A percentile compares a stretch with the other conserved stretches of the same genome.
Conservation (phyloP, 2,329 filamentous ascomycete genomes). For the Arthroderma sp. region DNA sequence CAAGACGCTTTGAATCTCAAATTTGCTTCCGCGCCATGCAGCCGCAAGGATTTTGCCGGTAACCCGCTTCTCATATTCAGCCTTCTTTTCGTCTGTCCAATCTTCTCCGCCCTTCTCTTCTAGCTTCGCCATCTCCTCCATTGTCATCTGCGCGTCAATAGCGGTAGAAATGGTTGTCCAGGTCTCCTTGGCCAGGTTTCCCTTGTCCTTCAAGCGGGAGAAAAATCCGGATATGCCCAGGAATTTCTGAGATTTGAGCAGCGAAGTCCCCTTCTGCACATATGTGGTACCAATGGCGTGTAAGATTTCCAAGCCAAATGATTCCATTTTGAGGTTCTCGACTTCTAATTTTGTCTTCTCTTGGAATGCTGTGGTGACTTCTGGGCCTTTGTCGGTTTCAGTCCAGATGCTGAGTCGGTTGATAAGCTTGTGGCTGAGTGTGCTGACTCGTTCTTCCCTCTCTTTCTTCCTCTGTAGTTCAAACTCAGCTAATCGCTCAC, state of each 20-base stretch:
- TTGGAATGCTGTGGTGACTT: conserved; percentile 80
- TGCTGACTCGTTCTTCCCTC: conserved; percentile 80
- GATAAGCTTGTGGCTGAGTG: conserved; percentile 67
- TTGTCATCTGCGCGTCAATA: conserved; percentile 93
- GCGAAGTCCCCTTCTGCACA: conserved; percentile 68
- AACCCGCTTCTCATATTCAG: conserved; percentile 87
- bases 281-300: conserved; percentile 92
- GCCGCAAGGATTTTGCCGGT: conserved; percentile 97
- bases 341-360: conserved; percentile 91
- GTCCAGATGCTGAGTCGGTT: conserved; percentile 92
- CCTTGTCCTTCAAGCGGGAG: conserved; percentile 87
- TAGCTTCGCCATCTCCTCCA: conserved; percentile 96
- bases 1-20: conserved; percentile 93
- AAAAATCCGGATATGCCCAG: conserved; percentile 94
- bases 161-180: conserved; percentile 96
- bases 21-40: conserved; percentile 91
- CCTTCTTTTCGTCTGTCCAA: conserved; percentile 95
- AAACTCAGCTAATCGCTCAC: conserved; percentile 77
- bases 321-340: conserved; percentile 98
- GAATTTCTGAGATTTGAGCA: conserved; percentile 93
- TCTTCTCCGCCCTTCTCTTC: conserved; percentile 92
- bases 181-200: conserved; percentile 90
- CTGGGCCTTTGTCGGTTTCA: conserved; percentile 77
- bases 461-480: conserved; percentile 73
- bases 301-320: conserved; percentile 88